A percentile compares a stretch with the other conserved stretches of the same genome.
Conservation (phyloP, 495 filamentous ascomycete genomes). For the Collariella sp. region DNA sequence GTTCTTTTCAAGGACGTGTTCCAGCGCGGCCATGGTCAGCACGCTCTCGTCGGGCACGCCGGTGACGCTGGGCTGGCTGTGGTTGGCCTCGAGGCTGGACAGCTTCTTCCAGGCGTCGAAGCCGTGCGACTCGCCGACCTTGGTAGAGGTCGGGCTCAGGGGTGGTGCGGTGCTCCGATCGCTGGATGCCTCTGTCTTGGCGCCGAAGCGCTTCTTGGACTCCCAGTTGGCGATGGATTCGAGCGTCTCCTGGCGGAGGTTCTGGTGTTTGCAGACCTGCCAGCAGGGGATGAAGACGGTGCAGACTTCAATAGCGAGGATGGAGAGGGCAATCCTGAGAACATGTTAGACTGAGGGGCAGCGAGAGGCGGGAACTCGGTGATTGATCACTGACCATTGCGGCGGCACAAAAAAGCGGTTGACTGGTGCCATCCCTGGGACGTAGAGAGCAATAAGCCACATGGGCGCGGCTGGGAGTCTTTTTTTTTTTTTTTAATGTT, state of each 20-base stretch:
- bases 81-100: slow-evolving; percentile 15
- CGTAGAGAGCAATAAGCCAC: slow-evolving; percentile 55
- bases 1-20: slow-evolving; percentile 48
- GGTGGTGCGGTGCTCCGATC: slow-evolving; percentile 6
- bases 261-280: slow-evolving; percentile 21
- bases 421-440: slow-evolving; percentile 45
- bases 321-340: slow-evolving; percentile 25
- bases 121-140: slow-evolving; percentile 10
- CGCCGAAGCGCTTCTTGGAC: slow-evolving; percentile 23
- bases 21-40: slow-evolving; percentile 51
- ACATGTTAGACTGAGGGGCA: background rate
- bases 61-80: slow-evolving; percentile 25
- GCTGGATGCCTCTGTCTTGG: slow-evolving; percentile 5
- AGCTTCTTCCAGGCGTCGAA: slow-evolving; percentile 25
- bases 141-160: slow-evolving; percentile 20
- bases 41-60: slow-evolving; percentile 33
- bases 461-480: slow-evolving; percentile 58
- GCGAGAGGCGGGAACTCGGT: background rate
- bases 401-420: slow-evolving; percentile 43
- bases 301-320: slow-evolving; percentile 42
- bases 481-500: background rate
- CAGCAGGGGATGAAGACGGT: slow-evolving; percentile 41
- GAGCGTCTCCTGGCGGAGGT: slow-evolving; percentile 25
- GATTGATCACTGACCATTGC: slow-evolving; percentile 48
- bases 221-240: slow-evolving; percentile 27